These are phyloP conservation scores for Aureobasidium sp. DNA, from an alignment of 2,329 filamentous ascomycete species.

Conservation along the genomic window DNA sequence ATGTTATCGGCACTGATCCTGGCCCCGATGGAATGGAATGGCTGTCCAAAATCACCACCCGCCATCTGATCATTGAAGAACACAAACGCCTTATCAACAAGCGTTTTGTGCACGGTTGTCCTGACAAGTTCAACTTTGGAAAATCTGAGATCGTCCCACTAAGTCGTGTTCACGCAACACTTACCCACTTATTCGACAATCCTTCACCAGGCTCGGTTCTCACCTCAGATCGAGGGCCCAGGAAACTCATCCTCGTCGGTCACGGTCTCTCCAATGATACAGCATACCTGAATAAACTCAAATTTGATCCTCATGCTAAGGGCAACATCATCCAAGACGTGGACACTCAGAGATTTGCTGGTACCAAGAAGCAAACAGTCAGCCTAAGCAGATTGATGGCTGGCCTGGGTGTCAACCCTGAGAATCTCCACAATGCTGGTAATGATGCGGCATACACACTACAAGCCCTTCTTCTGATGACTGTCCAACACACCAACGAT, in stretches of 20 bases:
- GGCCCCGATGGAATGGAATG: constrained; percentile 6
- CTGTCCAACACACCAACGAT: constrained; percentile 23
- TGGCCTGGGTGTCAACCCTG: constrained; percentile 17
- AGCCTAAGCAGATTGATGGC: constrained; percentile 25
- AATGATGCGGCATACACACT: constrained; percentile 28
- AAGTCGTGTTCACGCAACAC: constrained; percentile 21
- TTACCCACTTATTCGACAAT: constrained; percentile 21
- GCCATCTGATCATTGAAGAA: constrained; percentile 30
- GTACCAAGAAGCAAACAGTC: constrained; percentile 25
- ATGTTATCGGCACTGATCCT: constrained; percentile 20
- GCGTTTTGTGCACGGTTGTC: constrained; percentile 30
- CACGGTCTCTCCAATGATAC: constrained; percentile 30
- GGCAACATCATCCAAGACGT: constrained; percentile 24
- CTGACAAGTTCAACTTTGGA: constrained; percentile 33
- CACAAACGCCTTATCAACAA: constrained; percentile 29
- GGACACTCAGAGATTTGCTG: constrained; percentile 28
- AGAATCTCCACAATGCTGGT: constrained; percentile 26
- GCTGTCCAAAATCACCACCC: constrained; percentile 28
- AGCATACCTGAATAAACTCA: constrained; percentile 25
- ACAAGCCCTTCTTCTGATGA: constrained; percentile 29
- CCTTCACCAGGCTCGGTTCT: neutral
- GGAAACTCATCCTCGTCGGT: constrained; percentile 30
- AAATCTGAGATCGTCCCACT: constrained; percentile 26
- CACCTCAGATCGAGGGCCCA: constrained; percentile 2
- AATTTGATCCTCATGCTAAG: constrained; percentile 19